Conservation (phyloP, 352 stramenopile species). For the Phytophthora citrophthora region DNA sequence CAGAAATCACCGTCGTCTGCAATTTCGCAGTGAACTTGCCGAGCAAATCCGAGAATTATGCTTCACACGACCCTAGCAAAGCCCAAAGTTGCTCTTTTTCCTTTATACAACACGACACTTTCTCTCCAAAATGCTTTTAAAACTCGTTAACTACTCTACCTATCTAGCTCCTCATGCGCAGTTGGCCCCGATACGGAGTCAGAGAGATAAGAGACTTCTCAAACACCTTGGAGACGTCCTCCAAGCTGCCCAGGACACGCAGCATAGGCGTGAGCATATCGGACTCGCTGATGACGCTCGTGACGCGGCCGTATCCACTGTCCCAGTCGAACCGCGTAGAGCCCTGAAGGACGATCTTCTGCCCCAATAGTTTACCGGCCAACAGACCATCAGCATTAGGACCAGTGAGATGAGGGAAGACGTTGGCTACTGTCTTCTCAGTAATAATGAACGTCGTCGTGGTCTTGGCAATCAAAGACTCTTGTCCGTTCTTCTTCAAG, state of each 20-base stretch:
- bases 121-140: too few relatives aligned
- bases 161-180: too few relatives aligned
- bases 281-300: not conserved
- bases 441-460: conserved; percentile 8
- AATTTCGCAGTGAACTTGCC: too few relatives aligned
- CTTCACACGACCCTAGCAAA: too few relatives aligned
- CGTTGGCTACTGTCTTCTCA: conserved; percentile 8
- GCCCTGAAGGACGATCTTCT: conserved; percentile 8
- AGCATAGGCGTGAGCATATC: conserved; percentile 19
- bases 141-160: too few relatives aligned
- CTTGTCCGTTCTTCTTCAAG: not conserved
- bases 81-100: too few relatives aligned
- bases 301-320: not conserved
- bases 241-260: conserved; percentile 4
- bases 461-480: conserved; percentile 1
- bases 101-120: too few relatives aligned
- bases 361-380: not conserved
- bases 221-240: conserved; percentile 5
- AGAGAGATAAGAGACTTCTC: conserved; percentile 7
- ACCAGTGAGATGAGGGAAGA: conserved; percentile 3
- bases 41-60: too few relatives aligned
- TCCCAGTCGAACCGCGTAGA: conserved; percentile 10
- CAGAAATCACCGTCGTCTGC: too few relatives aligned
- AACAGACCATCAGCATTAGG: not conserved
- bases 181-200: too few relatives aligned